These are phyloP conservation scores for Drechslerella stenobrocha DNA, from an alignment of 2,329 filamentous ascomycete genomes.

Conservation along the genomic window DNA sequence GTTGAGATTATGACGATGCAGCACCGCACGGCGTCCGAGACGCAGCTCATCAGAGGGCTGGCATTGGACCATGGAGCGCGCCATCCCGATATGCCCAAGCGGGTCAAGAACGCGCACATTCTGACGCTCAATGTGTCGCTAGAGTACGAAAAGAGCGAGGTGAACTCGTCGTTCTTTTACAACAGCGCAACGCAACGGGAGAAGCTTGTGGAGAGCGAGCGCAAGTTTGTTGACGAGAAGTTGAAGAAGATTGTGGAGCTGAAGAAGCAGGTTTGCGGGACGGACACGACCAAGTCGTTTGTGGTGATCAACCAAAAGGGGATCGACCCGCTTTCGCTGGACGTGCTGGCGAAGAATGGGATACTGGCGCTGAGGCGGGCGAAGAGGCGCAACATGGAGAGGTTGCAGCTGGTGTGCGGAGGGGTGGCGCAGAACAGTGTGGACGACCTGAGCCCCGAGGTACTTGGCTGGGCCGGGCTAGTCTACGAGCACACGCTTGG, in stretches of 20 bases:
- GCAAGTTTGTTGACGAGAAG: slow-evolving; percentile 93
- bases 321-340: slow-evolving; percentile 92
- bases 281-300: slow-evolving; percentile 90
- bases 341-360: slow-evolving; percentile 96
- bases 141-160: slow-evolving; percentile 98
- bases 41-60: slow-evolving; percentile 88
- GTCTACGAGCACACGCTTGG: slow-evolving; percentile 97
- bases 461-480: slow-evolving; percentile 91
- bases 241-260: slow-evolving; percentile 95
- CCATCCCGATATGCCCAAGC: slow-evolving; percentile 97
- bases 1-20: slow-evolving; percentile 99
- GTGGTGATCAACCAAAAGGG: slow-evolving; percentile 99
- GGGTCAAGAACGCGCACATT: slow-evolving; percentile 92
- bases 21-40: slow-evolving; percentile 92
- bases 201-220: slow-evolving; percentile 96
- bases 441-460: slow-evolving; percentile 82
- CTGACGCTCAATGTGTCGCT: slow-evolving; percentile 93
- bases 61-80: slow-evolving; percentile 93
- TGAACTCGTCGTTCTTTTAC: slow-evolving; percentile 99
- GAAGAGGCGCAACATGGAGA: slow-evolving; percentile 99
- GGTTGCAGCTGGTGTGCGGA: slow-evolving; percentile 90
- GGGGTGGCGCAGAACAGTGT: slow-evolving; percentile 93
- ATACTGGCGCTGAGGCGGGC: slow-evolving; percentile 91
- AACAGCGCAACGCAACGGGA: slow-evolving; percentile 94
- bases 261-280: slow-evolving; percentile 96